Evolutionary conservation across 352 stramenopile species (phyloP), one percentile per base, ranked within the genome.

Genomic region (Pythium sp.): DNA sequence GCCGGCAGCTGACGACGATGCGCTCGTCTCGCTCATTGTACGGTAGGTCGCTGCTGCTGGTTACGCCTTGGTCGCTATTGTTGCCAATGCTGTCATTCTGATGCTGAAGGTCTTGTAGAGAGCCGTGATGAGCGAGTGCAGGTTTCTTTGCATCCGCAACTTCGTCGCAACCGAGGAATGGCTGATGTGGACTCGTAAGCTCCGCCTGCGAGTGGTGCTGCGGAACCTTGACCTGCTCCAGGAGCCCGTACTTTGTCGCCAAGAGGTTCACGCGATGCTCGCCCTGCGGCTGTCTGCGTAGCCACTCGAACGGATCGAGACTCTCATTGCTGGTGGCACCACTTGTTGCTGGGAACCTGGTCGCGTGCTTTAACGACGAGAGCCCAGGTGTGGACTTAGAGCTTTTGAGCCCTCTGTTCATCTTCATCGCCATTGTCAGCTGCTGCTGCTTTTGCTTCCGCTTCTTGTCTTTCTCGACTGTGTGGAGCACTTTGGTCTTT

Each of bases 231-330:
- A 89, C 62, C 1, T 83, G 67, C 0, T 84, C 65, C 9, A 66
- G 26, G 5, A 91, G 73, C 7, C 80, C 75, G 53, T 84, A 75
- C 55, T 84, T 85, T 7, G 66, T 56, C 15, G 80, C 77, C 8
- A 92, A 61, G 5, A 77, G 62, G 58, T 86, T 82, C 7, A 79
- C 74, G n/a, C 82, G 80, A 5, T 84, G 73, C 22, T 92, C 79
- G 14, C 81, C 81, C 38, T 85, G 77, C 0, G 78, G 77, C 34
- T 77, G 79, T 41, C 70, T 64, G 3, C 80, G 68, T 2, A 90
- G 60, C 84, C 84, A 92, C 22, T 82, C 84, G 55, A 92, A 88
- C 24, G 82, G 77, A 41, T 92, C 81, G 22, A 72, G 43, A 2
- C 67, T 62, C 2, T 60, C 51, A 34, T 32, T 47, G 28, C 12